Evolutionary conservation across 768 basidiomycete species (phyloP), one percentile per base, ranked within the genome.

Genomic region (Sarcodon sp.): DNA sequence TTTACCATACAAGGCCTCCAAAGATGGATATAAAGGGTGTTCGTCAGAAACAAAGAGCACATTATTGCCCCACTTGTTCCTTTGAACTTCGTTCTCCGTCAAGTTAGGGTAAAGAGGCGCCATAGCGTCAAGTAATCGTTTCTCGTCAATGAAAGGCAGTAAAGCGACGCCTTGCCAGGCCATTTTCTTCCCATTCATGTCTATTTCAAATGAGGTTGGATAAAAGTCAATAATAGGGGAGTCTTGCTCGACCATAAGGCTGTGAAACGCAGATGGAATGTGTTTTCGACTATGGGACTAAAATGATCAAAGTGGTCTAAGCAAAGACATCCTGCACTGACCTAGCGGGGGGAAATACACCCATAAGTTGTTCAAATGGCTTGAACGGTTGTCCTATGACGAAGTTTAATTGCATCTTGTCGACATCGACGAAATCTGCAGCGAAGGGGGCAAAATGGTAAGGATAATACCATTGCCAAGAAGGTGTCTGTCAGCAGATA

Each of bases 111-210:
- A 84, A 52, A 68, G 72, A 10, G 70, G 61, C 7, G 70, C 75
- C 84, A 99, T 90, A 3, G 92, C 89, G 33, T 77, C 81, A 47
- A 98, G 67, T 21, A 99, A 66, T 33, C 92, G 77, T 48, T 73
- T 74, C 61, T 82, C 73, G 59, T 98, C 88, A 53, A 99, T 98
- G 70, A 98, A 99, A 0, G 96, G 93, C 16, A 99, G 70, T 7
- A 99, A 69, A 0, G 96, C 93, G 48, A 99, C 91, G 47, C 96
- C 96, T 64, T 99, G 94, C 96, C 96, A 99, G 6, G 87, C 74
- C 93, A 98, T 97, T 66, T 87, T 88, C 69, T 98, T 98, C 50
- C 96, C 96, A 59, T 99, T 99, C 96, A 99, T 99, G 64, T 99
- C 96, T 58, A 98, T 83, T 56, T 93, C 80, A 63, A 99, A 99